Conservation (phyloP, 805 yeast species). For the Saccharomycopsis sp. region DNA sequence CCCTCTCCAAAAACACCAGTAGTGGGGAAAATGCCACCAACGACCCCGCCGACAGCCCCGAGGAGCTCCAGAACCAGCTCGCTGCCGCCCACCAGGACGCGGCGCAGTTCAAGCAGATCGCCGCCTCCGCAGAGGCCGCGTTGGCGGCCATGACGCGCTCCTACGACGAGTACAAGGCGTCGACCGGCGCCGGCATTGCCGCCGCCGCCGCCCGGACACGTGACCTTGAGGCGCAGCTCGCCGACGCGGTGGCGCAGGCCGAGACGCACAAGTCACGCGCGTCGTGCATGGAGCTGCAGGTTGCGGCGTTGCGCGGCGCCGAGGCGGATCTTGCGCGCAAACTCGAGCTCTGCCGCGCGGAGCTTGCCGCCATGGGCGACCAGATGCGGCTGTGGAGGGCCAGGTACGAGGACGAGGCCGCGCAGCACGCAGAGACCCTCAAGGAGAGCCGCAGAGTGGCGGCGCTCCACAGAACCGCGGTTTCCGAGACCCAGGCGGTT, state of each 20-base stretch:
- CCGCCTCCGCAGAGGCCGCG: constrained; percentile 61
- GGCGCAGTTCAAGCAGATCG: constrained; percentile 55
- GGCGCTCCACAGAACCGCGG: constrained; percentile 29
- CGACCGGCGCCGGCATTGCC: neutral
- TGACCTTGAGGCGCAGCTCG: constrained; percentile 15
- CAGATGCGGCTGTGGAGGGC: constrained; percentile 43
- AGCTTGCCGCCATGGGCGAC: constrained; percentile 36
- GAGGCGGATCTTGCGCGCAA: constrained; percentile 29
- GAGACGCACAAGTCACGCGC: constrained; percentile 27
- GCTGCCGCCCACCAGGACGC: constrained; percentile 44
- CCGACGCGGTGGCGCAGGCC: constrained; percentile 16
- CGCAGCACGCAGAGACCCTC: constrained; percentile 46
- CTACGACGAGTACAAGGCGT: constrained; percentile 39
- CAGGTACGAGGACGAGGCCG: constrained; percentile 45
- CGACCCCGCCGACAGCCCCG: too few species aligned
- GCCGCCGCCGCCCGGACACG: constrained; percentile 17
- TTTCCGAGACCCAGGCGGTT: constrained; percentile 28
- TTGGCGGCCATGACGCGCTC: constrained; percentile 46
- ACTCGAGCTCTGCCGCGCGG: constrained; percentile 28
- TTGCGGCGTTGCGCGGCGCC: too few species aligned
- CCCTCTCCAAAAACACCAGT: too few species aligned
- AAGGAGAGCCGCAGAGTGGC: constrained; percentile 36
- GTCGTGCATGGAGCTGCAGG: too few species aligned
- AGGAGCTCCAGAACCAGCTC: constrained; percentile 29
- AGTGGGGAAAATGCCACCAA: too few species aligned